Base-by-base conservation (phyloP, 1,284 basidiomycete species). In the Boletus sp. region DNA sequence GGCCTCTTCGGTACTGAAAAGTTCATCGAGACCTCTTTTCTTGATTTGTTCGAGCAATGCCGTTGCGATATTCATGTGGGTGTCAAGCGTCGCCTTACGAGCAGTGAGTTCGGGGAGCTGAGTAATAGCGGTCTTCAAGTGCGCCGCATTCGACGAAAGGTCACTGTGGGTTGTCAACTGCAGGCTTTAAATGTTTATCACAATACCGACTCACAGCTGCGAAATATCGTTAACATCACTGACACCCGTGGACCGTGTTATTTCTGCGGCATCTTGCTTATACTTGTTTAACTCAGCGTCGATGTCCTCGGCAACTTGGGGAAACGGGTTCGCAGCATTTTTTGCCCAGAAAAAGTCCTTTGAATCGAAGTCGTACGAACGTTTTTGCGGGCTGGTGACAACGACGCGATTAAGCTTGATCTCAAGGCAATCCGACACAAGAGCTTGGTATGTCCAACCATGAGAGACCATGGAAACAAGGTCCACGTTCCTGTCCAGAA, bases 311-410 rank as follows among this genome's bases (percentile, higher is more conserved):
- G 96, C 95, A 2, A 99, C 96, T 60, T 97, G 92, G 26, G 96
- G 96, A 76, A 99, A 99, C 0, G 96, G 96, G 56, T 91, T 92
- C 6, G 89, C 84, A 1, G 94, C 92, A 63, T 99, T 97, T 69
- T 92, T 93, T 8, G 86, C 87, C 96, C 96, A 99, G 75, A 99
- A 99, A 69, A 96, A 99, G 69, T 99, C 96, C 61, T 97, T 97
- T 12, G 91, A 85, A 69, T 99, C 95, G 33, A 99, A 83, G 68
- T 99, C 96, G 62, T 98, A 98, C 0, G 89, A 85, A 55, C 88
- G 88, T 65, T 94, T 95, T 64, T 84, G 81, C 16, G 86, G 76
- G 52, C 70, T 74, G 32, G 67, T 70, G 61, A 99, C 85, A 1
- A 91, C 85, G 14, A 99, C 94, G 10, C 95, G 84, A 68, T 99